phyloP scores from a whole-genome alignment of 768 basidiomycete genomes.

The Pulveroboletus sp. region DNA sequence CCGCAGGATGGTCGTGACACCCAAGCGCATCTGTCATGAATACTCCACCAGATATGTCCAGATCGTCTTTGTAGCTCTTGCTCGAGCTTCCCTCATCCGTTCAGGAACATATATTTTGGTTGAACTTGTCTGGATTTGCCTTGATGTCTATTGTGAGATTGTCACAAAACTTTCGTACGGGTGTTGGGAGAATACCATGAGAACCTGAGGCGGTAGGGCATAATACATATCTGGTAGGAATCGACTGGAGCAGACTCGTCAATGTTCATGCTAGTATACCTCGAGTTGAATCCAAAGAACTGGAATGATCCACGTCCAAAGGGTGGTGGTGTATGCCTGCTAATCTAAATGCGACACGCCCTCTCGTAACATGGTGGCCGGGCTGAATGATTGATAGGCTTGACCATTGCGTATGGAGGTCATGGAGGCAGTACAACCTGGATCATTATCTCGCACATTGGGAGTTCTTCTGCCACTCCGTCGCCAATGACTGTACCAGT shows the following conservation, averaged over 20 bases:
- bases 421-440: background rate
- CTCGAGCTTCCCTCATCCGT: too few species aligned
- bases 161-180: slow-evolving; percentile 13
- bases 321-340: too few species aligned
- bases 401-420: background rate
- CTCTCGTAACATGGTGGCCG: background rate
- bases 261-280: background rate
- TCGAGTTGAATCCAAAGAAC: background rate
- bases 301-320: too few species aligned
- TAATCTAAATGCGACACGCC: background rate
- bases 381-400: background rate
- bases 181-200: slow-evolving; percentile 45
- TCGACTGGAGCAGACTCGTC: background rate
- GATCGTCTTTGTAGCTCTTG: slow-evolving; percentile 32
- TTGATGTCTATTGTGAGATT: too few species aligned
- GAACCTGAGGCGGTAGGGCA: slow-evolving; percentile 21
- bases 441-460: background rate
- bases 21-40: slow-evolving; percentile 18
- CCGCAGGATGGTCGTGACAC: slow-evolving; percentile 54
- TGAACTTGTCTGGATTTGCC: too few species aligned
- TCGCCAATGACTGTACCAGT: background rate
- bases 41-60: slow-evolving; percentile 47
- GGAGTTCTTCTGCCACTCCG: background rate
- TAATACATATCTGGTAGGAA: too few species aligned
- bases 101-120: too few species aligned